A percentile compares a stretch with the other conserved stretches of the same genome.
phyloP scores from a whole-genome alignment of 2,329 filamentous ascomycete genomes.

The Cercospora janseana region DNA sequence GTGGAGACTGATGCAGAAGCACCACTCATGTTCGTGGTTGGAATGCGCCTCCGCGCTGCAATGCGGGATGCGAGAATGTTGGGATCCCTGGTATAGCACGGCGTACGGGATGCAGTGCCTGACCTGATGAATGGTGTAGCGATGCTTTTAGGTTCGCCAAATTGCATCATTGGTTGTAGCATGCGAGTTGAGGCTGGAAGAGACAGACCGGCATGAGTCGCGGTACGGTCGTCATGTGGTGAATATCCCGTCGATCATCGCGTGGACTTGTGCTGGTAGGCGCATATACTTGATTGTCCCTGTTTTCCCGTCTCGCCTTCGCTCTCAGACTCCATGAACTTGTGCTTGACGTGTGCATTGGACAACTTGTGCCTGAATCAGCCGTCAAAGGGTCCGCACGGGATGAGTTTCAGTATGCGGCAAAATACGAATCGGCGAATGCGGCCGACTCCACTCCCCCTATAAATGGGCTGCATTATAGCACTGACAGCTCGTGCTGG shows the following conservation, averaged over 20 bases:
- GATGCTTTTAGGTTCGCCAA: conserved; percentile 1
- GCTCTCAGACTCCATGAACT: background rate
- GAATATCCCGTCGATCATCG: no score
- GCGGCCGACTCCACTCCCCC: background rate
- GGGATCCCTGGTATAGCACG: conserved; percentile 8
- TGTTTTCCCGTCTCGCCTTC: no score
- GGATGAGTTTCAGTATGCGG: background rate
- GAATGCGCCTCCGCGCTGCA: background rate
- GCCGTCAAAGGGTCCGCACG: background rate
- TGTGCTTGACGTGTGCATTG: background rate
- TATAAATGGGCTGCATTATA: background rate
- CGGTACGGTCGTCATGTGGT: background rate
- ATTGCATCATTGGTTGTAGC: background rate
- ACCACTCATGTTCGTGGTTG: conserved; percentile 5
- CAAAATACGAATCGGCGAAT: background rate
- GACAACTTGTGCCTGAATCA: background rate
- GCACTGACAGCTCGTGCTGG: background rate
- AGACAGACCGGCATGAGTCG: conserved; percentile 4
- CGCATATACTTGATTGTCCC: no score
- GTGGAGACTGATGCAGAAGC: background rate
- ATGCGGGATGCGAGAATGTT: background rate
- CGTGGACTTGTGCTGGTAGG: no score
- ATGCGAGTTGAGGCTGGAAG: background rate
- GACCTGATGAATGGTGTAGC: background rate
- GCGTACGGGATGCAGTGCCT: background rate